phyloP scores from a whole-genome alignment of 352 stramenopile genomes.

The Phytophthora crassamura region DNA sequence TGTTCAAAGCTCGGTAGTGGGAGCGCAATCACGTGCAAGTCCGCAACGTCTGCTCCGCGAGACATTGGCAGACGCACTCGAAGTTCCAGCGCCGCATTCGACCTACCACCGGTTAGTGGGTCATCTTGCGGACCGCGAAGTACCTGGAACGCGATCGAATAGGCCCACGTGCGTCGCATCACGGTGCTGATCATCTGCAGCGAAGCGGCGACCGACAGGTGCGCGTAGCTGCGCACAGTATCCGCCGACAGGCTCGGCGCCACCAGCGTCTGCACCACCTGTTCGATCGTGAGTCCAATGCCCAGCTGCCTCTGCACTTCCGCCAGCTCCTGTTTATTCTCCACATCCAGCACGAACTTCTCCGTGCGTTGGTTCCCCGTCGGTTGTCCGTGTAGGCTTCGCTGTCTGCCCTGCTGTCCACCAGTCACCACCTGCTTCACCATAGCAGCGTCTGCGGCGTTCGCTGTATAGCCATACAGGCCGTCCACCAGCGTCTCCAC shows the following conservation, averaged over 20 bases:
- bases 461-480: slow-evolving; percentile 2
- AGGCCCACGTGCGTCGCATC: slow-evolving; percentile 32
- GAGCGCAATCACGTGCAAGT: slow-evolving; percentile 40
- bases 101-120: neutral
- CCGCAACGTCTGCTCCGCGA: slow-evolving; percentile 15
- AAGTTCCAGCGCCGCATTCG: slow-evolving; percentile 32
- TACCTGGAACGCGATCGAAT: slow-evolving; percentile 24
- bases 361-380: neutral
- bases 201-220: slow-evolving; percentile 15
- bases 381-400: neutral
- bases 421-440: neutral
- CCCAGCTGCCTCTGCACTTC: slow-evolving; percentile 16
- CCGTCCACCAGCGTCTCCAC: slow-evolving; percentile 32
- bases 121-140: neutral
- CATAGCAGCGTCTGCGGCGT: neutral
- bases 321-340: slow-evolving; percentile 18
- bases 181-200: slow-evolving; percentile 27
- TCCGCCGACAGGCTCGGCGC: neutral
- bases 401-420: neutral
- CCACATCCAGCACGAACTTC: slow-evolving; percentile 5
- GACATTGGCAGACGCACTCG: slow-evolving; percentile 24
- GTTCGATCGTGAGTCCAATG: slow-evolving; percentile 22
- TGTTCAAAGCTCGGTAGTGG: slow-evolving; percentile 21
- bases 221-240: slow-evolving; percentile 18
- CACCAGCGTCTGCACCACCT: slow-evolving; percentile 9